Evolutionary conservation across 2,329 filamentous ascomycete genomes (phyloP).

Genomic region (Pyricularia grisea): DNA sequence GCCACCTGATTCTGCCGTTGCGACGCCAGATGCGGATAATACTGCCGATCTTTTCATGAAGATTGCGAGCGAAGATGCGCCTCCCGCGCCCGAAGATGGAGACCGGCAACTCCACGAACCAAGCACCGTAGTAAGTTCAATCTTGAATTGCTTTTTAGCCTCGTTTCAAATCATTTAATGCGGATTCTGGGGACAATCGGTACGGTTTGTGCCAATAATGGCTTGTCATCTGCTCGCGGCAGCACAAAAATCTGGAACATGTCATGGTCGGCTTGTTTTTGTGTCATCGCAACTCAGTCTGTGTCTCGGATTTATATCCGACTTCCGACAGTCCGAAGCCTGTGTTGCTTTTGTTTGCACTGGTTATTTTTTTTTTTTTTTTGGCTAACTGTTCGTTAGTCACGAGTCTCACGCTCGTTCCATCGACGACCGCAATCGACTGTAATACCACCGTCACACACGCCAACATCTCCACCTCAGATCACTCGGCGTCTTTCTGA

Average conservation of each 20-base stretch:
- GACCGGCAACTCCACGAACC: constrained; percentile 23
- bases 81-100: constrained; percentile 25
- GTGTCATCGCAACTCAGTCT: neutral
- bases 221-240: neutral
- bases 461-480: constrained; percentile 37
- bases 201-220: neutral
- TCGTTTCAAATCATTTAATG: constrained; percentile 7
- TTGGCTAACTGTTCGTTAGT: constrained; percentile 22
- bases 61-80: constrained; percentile 45
- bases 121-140: constrained; percentile 35
- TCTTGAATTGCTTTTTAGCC: constrained; percentile 1
- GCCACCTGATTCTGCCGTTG: constrained; percentile 28
- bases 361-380: neutral
- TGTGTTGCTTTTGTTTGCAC: neutral
- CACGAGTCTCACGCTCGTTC: constrained; percentile 34
- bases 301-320: constrained; percentile 3
- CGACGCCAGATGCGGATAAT: constrained; percentile 36
- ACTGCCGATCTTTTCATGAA: constrained; percentile 49
- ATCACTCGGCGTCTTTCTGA: constrained; percentile 46
- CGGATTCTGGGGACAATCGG: neutral
- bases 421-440: constrained; percentile 46
- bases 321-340: neutral
- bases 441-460: constrained; percentile 35
- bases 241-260: neutral
- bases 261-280: neutral